phyloP scores from a whole-genome alignment of 1,139 yeast genomes.

The Wickerhamomyces sp. region DNA sequence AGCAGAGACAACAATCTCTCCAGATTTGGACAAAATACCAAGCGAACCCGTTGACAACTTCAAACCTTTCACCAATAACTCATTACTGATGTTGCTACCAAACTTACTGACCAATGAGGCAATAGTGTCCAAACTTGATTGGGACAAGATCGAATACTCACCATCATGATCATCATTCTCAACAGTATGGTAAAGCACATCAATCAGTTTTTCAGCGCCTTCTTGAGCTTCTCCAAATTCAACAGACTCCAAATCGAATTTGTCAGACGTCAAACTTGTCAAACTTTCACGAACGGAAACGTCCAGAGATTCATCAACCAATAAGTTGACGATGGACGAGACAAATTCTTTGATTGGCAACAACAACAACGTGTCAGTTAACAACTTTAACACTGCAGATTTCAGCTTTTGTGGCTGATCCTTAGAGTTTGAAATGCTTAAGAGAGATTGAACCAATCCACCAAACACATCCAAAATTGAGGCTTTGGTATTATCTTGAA shows the following conservation, averaged over 20 bases:
- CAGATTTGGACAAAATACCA: conserved; percentile 45
- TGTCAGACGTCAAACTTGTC: conserved; percentile 55
- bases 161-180: conserved; percentile 32
- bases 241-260: conserved; percentile 61
- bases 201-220: conserved; percentile 42
- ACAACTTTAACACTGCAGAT: conserved; percentile 37
- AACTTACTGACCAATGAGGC: conserved; percentile 61
- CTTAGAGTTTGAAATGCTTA: conserved; percentile 10
- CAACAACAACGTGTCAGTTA: conserved; percentile 59
- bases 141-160: conserved; percentile 47
- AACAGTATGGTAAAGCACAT: conserved; percentile 43
- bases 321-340: conserved; percentile 52
- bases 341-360: conserved; percentile 75
- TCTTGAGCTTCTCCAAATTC: conserved; percentile 41
- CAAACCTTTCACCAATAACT: conserved; percentile 44
- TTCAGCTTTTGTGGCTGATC: conserved; percentile 16
- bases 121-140: conserved; percentile 66
- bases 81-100: conserved; percentile 45
- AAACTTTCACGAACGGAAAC: conserved; percentile 45
- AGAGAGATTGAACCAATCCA: conserved; percentile 14
- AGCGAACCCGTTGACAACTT: conserved; percentile 45
- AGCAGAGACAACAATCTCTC: conserved; percentile 69
- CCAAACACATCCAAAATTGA: conserved; percentile 16
- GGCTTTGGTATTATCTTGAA: conserved; percentile 23
- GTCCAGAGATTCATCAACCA: conserved; percentile 24